These are phyloP conservation scores for Penicillium subrubescens DNA, from an alignment of 495 filamentous ascomycete species.

Conservation along the genomic window DNA sequence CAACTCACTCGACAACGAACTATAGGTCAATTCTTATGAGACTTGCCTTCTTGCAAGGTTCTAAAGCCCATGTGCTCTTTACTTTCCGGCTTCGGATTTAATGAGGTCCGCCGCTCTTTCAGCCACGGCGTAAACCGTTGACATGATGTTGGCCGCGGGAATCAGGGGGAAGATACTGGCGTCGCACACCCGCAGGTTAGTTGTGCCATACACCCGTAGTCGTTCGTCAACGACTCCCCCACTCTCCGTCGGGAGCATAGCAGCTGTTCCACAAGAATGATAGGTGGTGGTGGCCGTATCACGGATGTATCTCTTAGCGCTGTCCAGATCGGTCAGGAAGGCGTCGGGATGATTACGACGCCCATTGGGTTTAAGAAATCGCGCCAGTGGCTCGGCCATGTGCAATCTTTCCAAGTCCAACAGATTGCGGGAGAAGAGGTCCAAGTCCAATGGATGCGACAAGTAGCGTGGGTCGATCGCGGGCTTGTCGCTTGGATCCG, in stretches of 20 bases:
- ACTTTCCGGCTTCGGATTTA: background rate
- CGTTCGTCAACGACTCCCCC: conserved; percentile 49
- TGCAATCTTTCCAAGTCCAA: conserved; percentile 4
- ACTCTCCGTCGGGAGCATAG: conserved; percentile 53
- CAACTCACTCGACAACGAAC: background rate
- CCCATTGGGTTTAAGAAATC: conserved; percentile 4
- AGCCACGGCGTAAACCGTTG: conserved; percentile 55
- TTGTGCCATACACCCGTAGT: conserved; percentile 44
- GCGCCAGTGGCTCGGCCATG: background rate
- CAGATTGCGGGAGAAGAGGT: background rate
- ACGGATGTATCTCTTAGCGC: conserved; percentile 19
- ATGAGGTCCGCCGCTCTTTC: conserved; percentile 45
- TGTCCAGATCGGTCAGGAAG: conserved; percentile 19
- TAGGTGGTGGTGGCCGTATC: conserved; percentile 26
- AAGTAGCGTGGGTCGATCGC: conserved; percentile 9
- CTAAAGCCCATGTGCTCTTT: background rate
- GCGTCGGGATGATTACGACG: conserved; percentile 10
- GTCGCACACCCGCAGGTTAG: conserved; percentile 46
- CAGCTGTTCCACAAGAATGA: conserved; percentile 39
- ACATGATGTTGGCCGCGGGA: conserved; percentile 46
- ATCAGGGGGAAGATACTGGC: conserved; percentile 55
- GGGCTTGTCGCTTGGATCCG: background rate
- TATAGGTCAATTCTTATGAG: background rate
- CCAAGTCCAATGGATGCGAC: background rate
- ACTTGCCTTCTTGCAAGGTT: background rate